Evolutionary conservation across 352 stramenopile genomes (phyloP), one percentile per base, ranked within the genome.

Genomic region (Phytophthora fragariae): DNA sequence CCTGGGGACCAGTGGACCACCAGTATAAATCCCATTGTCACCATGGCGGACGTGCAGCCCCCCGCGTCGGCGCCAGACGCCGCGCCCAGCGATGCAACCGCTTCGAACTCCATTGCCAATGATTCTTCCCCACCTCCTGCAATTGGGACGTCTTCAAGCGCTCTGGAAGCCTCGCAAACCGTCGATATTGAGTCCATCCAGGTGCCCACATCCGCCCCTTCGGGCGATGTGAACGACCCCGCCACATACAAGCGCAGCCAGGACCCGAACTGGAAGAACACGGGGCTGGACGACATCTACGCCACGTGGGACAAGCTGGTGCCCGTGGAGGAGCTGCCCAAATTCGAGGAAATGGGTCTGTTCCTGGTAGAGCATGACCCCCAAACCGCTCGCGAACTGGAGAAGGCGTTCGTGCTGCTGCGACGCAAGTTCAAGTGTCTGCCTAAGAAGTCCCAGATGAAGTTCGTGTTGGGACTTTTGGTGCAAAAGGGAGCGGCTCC

Each of bases 391-490:
- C 83, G 88, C 29, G 88, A 91, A 57, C 83, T 98, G 21, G 91
- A 97, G 66, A 97, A 97, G 72, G 76, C 78, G 27, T 95, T 97
- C 35, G 80, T 95, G 29, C 76, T 91, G 52, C 80, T 98, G 27
- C 89, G 93, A 31, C 88, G 91, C 35, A 63, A 85, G 80, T 94
- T 95, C 79, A 98, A 98, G 81, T 95, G 88, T 59, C 73, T 96
- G 27, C 92, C 94, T 17, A 97, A 96, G 80, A 97, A 98, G 76
- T 97, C 92, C 39, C 86, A 97, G 55, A 90, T 98, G 81, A 94
- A 96, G 62, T 95, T 95, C 62, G 85, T 91, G n/a, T 75, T 92
- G 60, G 93, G 82, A 65, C 74, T 88, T 59, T 79, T 97, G 44
- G 81, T 95, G 50, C 78, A 96, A 79, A 79, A 91, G 24, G 86